Evolutionary conservation across 495 filamentous ascomycete genomes (phyloP).

Genomic region (Daldinia bambusicola): DNA sequence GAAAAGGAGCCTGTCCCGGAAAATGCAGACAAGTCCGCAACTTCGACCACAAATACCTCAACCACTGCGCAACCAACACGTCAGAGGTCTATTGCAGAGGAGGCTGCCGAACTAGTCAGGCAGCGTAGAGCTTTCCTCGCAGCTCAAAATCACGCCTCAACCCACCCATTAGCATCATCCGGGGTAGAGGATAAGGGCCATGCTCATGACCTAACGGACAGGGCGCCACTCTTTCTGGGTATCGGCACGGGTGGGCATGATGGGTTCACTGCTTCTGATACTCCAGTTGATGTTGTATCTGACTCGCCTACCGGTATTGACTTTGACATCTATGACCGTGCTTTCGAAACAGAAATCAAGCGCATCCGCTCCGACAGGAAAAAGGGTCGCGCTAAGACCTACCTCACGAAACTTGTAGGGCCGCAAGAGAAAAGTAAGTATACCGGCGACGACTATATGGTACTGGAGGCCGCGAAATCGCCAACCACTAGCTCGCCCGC

Average conservation of each 20-base stretch:
- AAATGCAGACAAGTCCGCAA: not conserved
- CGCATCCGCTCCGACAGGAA: constrained; percentile 64
- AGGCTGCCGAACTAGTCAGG: constrained; percentile 53
- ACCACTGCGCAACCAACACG: constrained; percentile 52
- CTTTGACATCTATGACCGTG: constrained; percentile 86
- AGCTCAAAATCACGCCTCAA: constrained; percentile 40
- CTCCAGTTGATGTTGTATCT: constrained; percentile 66
- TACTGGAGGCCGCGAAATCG: constrained; percentile 42
- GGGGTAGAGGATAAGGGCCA: constrained; percentile 62
- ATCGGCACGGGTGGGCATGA: constrained; percentile 72
- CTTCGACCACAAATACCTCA: constrained; percentile 64
- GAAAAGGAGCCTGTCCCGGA: constrained; percentile 18
- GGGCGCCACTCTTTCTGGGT: constrained; percentile 72
- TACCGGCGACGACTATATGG: constrained; percentile 44
- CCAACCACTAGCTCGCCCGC: constrained; percentile 27
- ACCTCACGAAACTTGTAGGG: constrained; percentile 44
- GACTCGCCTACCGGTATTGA: constrained; percentile 85
- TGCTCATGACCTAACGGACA: constrained; percentile 70
- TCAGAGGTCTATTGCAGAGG: constrained; percentile 51
- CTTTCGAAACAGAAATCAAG: constrained; percentile 83
- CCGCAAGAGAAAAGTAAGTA: constrained; percentile 46
- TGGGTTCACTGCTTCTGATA: constrained; percentile 45
- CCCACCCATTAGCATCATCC: constrained; percentile 32
- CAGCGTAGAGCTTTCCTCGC: constrained; percentile 51
- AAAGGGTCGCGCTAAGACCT: constrained; percentile 43